phyloP scores from a whole-genome alignment of 2,329 filamentous ascomycete genomes.

The Cladosporium sp. region DNA sequence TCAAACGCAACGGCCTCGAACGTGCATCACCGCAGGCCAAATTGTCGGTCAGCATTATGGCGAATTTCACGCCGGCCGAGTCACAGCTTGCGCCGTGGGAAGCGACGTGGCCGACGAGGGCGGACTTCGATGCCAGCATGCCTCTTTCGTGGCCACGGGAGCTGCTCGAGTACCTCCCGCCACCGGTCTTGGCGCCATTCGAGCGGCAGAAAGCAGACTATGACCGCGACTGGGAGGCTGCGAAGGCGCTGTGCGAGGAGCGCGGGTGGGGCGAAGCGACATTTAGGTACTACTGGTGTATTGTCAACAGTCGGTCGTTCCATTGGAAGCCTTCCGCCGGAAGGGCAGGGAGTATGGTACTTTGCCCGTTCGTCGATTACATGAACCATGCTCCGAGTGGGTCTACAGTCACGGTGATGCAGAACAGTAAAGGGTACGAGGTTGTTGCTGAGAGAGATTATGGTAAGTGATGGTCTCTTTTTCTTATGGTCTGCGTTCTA shows the following conservation, averaged over 20 bases:
- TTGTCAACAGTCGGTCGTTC: constrained; percentile 62
- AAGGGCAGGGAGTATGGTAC: constrained; percentile 62
- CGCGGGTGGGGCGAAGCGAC: constrained; percentile 36
- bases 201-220: constrained; percentile 35
- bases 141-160: constrained; percentile 55
- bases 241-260: constrained; percentile 18
- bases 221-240: constrained; percentile 27
- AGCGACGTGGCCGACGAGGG: constrained; percentile 57
- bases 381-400: constrained; percentile 59
- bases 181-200: constrained; percentile 36
- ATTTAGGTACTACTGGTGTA: constrained; percentile 60
- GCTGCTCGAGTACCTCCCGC: constrained; percentile 43
- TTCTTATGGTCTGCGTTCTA: too few relatives aligned
- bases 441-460: constrained; percentile 56
- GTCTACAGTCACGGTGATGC: constrained; percentile 53
- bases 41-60: constrained; percentile 54
- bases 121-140: constrained; percentile 60
- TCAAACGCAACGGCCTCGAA: constrained; percentile 42
- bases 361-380: constrained; percentile 72
- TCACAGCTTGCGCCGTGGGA: constrained; percentile 25
- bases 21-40: constrained; percentile 59
- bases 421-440: constrained; percentile 54
- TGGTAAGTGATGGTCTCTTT: constrained; percentile 32
- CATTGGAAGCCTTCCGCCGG: constrained; percentile 53
- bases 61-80: constrained; percentile 16